phyloP scores from a whole-genome alignment of 108 stramenopile species.

The Nitzschia putrida region DNA sequence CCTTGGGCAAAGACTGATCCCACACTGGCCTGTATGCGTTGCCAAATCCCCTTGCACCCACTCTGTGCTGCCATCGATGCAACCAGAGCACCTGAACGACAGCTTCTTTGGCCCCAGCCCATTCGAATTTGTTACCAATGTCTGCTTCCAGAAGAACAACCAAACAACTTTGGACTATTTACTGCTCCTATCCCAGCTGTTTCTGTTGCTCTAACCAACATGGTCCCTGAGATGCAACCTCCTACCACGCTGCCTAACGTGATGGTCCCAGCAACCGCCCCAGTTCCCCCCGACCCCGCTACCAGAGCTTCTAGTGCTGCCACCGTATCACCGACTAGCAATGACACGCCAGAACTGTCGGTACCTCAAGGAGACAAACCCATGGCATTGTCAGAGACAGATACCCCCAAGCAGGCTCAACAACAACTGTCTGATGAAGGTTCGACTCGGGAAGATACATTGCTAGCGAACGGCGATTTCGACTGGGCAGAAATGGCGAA shows the following conservation, averaged over 20 bases:
- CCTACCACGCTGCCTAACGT: too few relatives aligned
- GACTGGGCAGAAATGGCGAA: background rate
- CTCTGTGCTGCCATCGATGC: conserved; percentile 16
- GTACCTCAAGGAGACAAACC: too few relatives aligned
- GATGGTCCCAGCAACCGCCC: too few relatives aligned
- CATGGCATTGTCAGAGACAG: background rate
- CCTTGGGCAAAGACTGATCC: conserved; percentile 2
- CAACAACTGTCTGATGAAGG: background rate
- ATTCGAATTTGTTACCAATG: conserved; percentile 10
- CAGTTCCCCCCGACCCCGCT: too few relatives aligned
- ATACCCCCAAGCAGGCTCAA: background rate
- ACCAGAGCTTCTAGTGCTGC: too few relatives aligned
- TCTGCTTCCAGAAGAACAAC: background rate
- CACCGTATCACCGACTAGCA: too few relatives aligned
- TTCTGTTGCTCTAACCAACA: too few relatives aligned
- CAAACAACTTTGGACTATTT: conserved; percentile 4
- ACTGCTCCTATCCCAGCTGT: too few relatives aligned
- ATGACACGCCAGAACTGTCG: too few relatives aligned
- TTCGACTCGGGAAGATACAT: background rate
- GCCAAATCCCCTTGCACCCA: background rate
- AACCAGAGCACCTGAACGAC: background rate
- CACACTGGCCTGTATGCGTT: background rate
- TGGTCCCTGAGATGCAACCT: background rate
- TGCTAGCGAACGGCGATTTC: background rate
- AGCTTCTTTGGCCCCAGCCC: background rate